Conservation (phyloP, 805 yeast species). For the Metschnikowia noctiluminum region DNA sequence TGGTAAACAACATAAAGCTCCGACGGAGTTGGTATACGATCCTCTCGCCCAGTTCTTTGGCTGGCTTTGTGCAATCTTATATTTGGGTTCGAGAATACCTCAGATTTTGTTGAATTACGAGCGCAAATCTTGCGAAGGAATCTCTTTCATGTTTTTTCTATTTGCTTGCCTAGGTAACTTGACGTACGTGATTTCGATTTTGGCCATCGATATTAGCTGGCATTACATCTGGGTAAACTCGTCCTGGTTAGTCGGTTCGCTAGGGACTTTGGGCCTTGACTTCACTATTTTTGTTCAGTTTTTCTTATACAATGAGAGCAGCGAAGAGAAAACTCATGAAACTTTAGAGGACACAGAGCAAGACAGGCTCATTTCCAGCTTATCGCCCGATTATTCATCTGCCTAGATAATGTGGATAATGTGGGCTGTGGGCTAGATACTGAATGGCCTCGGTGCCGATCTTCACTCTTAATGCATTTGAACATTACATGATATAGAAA, state of each 20-base stretch:
- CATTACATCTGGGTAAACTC: constrained; percentile 76
- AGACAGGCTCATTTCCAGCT: constrained; percentile 12
- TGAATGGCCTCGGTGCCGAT: too few relatives aligned
- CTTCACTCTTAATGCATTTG: too few relatives aligned
- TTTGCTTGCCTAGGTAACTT: constrained; percentile 94
- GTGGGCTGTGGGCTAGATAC: neutral
- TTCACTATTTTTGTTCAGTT: constrained; percentile 82
- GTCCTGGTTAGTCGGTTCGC: constrained; percentile 89
- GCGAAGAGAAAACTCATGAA: constrained; percentile 8
- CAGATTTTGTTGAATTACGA: constrained; percentile 82
- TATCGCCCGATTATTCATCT: constrained; percentile 12
- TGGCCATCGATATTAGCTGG: constrained; percentile 67
- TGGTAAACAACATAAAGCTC: constrained; percentile 30
- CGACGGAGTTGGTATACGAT: constrained; percentile 55
- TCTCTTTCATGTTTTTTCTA: constrained; percentile 86
- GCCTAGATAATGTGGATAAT: neutral
- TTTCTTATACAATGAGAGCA: constrained; percentile 59
- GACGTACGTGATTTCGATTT: constrained; percentile 83
- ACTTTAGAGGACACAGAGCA: constrained; percentile 4
- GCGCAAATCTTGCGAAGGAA: constrained; percentile 92
- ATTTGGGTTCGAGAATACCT: constrained; percentile 87
- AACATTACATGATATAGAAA: too few relatives aligned
- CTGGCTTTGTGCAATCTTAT: constrained; percentile 68
- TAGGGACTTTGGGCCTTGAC: constrained; percentile 84
- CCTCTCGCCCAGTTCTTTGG: constrained; percentile 86